Base-by-base conservation (phyloP, 345 rosid genomes). In the Melastoma malabathricum region DNA sequence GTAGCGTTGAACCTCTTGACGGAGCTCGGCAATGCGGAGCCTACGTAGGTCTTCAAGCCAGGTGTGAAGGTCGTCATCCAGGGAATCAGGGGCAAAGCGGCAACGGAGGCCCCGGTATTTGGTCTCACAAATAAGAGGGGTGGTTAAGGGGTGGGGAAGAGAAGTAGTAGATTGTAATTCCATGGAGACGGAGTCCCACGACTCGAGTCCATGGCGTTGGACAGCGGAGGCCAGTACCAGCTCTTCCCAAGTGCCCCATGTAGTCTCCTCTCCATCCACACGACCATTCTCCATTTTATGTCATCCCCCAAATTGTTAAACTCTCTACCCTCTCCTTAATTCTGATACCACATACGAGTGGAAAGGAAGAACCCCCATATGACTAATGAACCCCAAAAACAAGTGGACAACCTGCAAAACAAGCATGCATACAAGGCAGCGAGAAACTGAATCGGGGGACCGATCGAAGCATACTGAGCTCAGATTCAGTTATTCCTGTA, bases 181-280 rank as follows among this genome's bases (percentile, higher is more conserved):
- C 57, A 66, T 22, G 23, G 96, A 72, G 10, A 84, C 86, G 58
- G 82, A 77, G 15, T 79, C 88, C 96, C 96, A 87, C 65, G 71
- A 71, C 57, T 65, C 45, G 56, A 64, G 67, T 46, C 97, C 94
- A 61, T 88, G 88, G 44, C 94, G 86, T 43, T 84, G 77, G 12
- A 88, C 94, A 55, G 97, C 97, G 59, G 70, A 78, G 22, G 89
- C 89, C 41, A 87, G 72, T 47, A 87, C 60, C 15, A 87, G 77
- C 64, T 87, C 94, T 43, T 87, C 94, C 82, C 82, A 74, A 5
- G 89, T 83, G 54, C 97, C 89, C 97, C 97, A 88, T 46, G 66
- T 43, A 7, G 41, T 12, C 41, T 47, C 19, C 25, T 47, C 51
- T 19, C 9, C 43, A 29, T 13, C 8, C 45, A 25, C 17, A n/a